Percentiles rank a stretch among this genome's conserved stretches.
phyloP scores from a whole-genome alignment of 1,284 basidiomycete genomes.

The Leccinum huronense region DNA sequence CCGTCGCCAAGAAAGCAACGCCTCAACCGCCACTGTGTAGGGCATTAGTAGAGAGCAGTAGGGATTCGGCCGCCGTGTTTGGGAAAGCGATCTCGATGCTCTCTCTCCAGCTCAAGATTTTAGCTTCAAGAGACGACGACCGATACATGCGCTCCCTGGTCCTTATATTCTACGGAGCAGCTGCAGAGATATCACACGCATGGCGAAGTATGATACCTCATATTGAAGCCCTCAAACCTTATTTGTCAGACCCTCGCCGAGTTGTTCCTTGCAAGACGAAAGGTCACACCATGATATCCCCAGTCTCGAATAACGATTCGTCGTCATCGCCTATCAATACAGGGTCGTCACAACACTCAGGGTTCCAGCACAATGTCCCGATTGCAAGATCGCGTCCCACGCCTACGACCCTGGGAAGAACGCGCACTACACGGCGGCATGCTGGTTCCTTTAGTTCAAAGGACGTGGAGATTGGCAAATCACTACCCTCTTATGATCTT shows the following conservation, averaged over 20 bases:
- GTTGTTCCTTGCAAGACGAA: constrained; percentile 33
- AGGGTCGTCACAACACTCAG: constrained; percentile 25
- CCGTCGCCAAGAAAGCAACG: constrained; percentile 66
- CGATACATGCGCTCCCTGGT: constrained; percentile 88
- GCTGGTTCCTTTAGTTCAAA: constrained; percentile 91
- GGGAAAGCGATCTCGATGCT: constrained; percentile 85
- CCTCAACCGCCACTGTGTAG: constrained; percentile 77
- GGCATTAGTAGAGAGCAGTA: constrained; percentile 79
- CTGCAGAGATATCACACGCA: constrained; percentile 83
- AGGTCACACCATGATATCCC: constrained; percentile 16
- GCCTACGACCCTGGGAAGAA: constrained; percentile 29
- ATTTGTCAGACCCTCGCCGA: constrained; percentile 51
- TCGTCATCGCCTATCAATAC: constrained; percentile 24
- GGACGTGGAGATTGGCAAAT: constrained; percentile 86
- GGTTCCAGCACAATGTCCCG: constrained; percentile 31
- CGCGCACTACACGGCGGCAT: constrained; percentile 68
- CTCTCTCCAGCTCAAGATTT: constrained; percentile 75
- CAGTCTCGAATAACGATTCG: constrained; percentile 19
- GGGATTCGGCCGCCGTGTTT: constrained; percentile 84
- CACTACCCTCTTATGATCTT: constrained; percentile 64
- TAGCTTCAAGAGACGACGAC: constrained; percentile 77
- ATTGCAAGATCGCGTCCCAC: constrained; percentile 42
- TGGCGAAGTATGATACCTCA: constrained; percentile 83
- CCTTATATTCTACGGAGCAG: constrained; percentile 86
- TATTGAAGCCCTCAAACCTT: constrained; percentile 66